A percentile compares a stretch with the other conserved stretches of the same genome.
These are phyloP conservation scores for Claviceps digitariae DNA, from an alignment of 2,329 filamentous ascomycete genomes.

Conservation along the genomic window DNA sequence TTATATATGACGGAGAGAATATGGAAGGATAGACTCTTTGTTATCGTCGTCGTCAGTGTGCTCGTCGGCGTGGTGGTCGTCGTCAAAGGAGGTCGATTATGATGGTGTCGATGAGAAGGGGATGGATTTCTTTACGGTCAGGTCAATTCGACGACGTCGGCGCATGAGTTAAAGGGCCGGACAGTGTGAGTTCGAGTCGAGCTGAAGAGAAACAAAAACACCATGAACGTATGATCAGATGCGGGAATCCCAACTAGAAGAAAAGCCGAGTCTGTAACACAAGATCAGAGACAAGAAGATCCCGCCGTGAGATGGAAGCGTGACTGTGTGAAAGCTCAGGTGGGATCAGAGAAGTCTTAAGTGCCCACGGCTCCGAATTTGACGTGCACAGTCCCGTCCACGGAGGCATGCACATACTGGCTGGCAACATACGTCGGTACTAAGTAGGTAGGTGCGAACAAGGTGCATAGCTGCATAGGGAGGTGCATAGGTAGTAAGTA, in stretches of 20 bases:
- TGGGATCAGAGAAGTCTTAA: slow-evolving; percentile 50
- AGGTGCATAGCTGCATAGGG: too few relatives aligned
- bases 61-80: neutral
- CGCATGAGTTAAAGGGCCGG: neutral
- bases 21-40: neutral
- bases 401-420: neutral
- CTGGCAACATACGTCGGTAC: neutral
- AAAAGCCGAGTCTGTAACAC: slow-evolving; percentile 32
- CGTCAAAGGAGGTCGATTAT: neutral
- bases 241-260: slow-evolving; percentile 30
- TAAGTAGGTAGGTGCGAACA: neutral
- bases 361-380: slow-evolving; percentile 29
- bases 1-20: neutral
- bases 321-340: slow-evolving; percentile 18
- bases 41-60: neutral
- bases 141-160: neutral
- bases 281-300: slow-evolving; percentile 26
- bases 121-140: neutral
- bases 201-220: slow-evolving; percentile 8
- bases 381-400: slow-evolving; percentile 26
- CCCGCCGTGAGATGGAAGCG: slow-evolving; percentile 18
- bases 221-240: slow-evolving; percentile 36
- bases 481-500: too few relatives aligned
- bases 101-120: neutral
- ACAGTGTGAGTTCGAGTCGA: neutral